These are phyloP conservation scores for Patellifolia procumbens DNA, from an alignment of 179 eudicot genomes.

Conservation along the genomic window DNA sequence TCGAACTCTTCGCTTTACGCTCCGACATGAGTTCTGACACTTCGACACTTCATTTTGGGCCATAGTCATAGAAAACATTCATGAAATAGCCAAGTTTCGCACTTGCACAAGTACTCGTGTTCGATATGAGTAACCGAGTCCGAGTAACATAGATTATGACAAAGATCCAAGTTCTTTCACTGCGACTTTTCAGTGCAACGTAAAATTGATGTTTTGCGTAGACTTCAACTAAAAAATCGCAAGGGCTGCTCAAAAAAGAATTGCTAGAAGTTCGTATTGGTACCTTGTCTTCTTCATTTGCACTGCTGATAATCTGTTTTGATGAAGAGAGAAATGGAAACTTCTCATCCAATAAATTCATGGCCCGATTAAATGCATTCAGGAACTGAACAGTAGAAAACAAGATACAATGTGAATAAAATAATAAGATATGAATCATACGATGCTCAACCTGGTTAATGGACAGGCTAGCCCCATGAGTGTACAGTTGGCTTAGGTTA, in stretches of 20 bases:
- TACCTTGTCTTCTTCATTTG: slow-evolving; percentile 89
- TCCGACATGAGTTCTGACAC: no score
- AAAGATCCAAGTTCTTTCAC: background rate
- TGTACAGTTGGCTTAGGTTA: no score
- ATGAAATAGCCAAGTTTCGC: no score
- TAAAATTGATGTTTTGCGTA: background rate
- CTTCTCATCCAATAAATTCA: slow-evolving; percentile 88
- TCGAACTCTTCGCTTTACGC: no score
- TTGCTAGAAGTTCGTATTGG: background rate
- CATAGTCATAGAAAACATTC: no score
- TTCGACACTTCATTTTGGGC: no score
- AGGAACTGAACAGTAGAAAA: slow-evolving; percentile 58
- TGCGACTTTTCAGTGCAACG: background rate
- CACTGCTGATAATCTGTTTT: slow-evolving; percentile 84
- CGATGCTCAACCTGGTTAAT: no score
- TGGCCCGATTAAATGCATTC: slow-evolving; percentile 84
- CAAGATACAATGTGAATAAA: background rate
- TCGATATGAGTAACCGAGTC: no score
- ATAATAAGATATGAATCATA: no score
- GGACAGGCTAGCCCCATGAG: no score
- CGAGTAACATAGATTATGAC: no score
- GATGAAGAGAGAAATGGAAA: slow-evolving; percentile 73
- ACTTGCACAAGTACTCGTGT: no score
- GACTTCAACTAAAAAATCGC: background rate
- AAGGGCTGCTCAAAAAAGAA: background rate